Evolutionary conservation across 345 rosid genomes (phyloP), one percentile per base, ranked within the genome.

Genomic region (Citrus inodora): DNA sequence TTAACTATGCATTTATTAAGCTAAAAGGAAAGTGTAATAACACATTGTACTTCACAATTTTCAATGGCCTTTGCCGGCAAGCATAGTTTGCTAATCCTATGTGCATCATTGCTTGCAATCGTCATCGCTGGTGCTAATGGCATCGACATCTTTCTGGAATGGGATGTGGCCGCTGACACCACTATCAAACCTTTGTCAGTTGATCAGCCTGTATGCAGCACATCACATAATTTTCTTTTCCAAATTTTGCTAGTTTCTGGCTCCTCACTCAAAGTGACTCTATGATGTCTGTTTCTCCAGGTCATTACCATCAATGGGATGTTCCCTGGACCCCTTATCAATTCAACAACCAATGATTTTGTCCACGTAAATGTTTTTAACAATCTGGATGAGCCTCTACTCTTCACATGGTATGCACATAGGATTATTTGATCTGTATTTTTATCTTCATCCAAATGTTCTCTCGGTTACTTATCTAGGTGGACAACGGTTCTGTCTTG

Each of bases 241-340:
- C 10, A 9, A 9, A 56, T 5, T 37, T 42, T 56, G 2, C 63
- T 24, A n/a, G 60, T 70, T 13, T 17, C 7, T 53, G 58, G 22
- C 58, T 69, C n/a, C 19, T 71, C 25, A 38, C 70, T 22, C n/a
- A 42, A 19, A 24, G 6, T 42, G 67, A 64, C 3, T 9, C 51
- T n/a, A 25, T 58, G 4, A 38, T 67, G 1, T 22, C 7, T 66
- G 11, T 73, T 28, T 71, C 3, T 27, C 42, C 83, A 92, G 90
- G 82, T 89, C 21, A 87, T 91, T 51, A 80, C 88, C 58, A 89
- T 91, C 82, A 92, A 91, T 38, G 88, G 86, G 28, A 82, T 78
- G 86, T 92, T 92, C 70, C 94, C 93, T 4, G 97, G 94, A 73
- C 97, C 97, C 1, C 67, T 88, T 38, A 79, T 91, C 80, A 88